Evolutionary conservation across 2,329 filamentous ascomycete genomes (phyloP).

Genomic region (Aquanectria penicillioides): DNA sequence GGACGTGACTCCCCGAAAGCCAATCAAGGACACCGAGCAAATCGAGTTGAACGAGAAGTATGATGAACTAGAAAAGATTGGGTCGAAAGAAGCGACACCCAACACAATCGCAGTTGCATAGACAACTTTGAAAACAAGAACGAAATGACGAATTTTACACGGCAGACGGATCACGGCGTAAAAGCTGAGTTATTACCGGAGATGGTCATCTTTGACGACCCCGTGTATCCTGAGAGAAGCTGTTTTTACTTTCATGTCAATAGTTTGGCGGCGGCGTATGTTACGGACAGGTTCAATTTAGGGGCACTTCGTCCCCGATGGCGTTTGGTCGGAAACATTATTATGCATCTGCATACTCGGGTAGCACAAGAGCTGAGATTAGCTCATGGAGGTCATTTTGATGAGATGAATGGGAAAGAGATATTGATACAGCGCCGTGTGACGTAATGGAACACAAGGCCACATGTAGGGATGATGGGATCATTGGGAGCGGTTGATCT

Average conservation of each 20-base stretch:
- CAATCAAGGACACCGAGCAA: slow-evolving; percentile 34
- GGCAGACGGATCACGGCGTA: slow-evolving; percentile 35
- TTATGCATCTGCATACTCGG: slow-evolving; percentile 34
- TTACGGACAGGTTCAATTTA: slow-evolving; percentile 34
- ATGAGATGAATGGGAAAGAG: slow-evolving; percentile 26
- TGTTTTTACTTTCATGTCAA: slow-evolving; percentile 40
- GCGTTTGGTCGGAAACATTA: slow-evolving; percentile 37
- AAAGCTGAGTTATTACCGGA: slow-evolving; percentile 32
- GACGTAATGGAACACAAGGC: slow-evolving; percentile 26
- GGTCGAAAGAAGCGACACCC: slow-evolving; percentile 38
- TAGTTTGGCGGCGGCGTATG: slow-evolving; percentile 40
- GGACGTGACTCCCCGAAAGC: slow-evolving; percentile 46
- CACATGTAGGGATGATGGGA: slow-evolving; percentile 31
- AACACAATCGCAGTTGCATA: slow-evolving; percentile 42
- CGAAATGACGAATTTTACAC: slow-evolving; percentile 33
- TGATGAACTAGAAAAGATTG: slow-evolving; percentile 33
- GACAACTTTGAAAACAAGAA: slow-evolving; percentile 22
- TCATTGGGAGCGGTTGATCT: slow-evolving; percentile 32
- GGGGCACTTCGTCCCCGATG: slow-evolving; percentile 22
- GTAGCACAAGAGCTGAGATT: slow-evolving; percentile 35
- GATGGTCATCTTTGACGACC: slow-evolving; percentile 26
- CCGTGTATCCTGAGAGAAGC: slow-evolving; percentile 32
- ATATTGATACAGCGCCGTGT: slow-evolving; percentile 32
- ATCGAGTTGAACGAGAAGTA: slow-evolving; percentile 37
- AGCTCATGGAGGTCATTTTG: slow-evolving; percentile 27